Conservation (phyloP, 441 rosid species). For the Erodium moschatum region DNA sequence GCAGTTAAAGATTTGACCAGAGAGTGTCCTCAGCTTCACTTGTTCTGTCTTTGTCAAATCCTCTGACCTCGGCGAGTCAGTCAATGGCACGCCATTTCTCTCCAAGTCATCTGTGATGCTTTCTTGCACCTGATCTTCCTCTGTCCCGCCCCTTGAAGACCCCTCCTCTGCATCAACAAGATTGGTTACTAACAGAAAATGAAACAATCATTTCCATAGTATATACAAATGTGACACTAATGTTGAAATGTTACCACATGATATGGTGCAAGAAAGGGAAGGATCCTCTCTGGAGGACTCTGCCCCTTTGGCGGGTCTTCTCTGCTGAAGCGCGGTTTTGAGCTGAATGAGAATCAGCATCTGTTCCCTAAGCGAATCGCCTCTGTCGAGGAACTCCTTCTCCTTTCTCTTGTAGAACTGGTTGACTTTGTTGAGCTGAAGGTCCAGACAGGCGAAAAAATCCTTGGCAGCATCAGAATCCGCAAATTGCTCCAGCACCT, state of each 20-base stretch:
- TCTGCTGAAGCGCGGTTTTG: constrained; percentile 46
- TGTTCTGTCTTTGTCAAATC: too few species aligned
- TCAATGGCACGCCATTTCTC: constrained; percentile 21
- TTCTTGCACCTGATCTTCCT: constrained; percentile 50
- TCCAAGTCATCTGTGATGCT: constrained; percentile 35
- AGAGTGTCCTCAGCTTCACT: constrained; percentile 30
- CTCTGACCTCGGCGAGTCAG: background rate
- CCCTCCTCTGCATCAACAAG: constrained; percentile 47
- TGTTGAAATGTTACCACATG: constrained; percentile 25
- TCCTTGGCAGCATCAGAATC: constrained; percentile 67
- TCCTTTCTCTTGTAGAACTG: constrained; percentile 71
- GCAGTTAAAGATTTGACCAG: constrained; percentile 46
- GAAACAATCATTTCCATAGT: too few species aligned
- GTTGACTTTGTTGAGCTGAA: constrained; percentile 84
- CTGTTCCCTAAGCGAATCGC: constrained; percentile 72
- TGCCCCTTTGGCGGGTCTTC: constrained; percentile 40
- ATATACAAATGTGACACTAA: too few species aligned
- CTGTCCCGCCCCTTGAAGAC: constrained; percentile 46
- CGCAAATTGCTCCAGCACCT: constrained; percentile 63
- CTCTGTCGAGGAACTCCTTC: constrained; percentile 89
- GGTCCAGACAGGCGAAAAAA: constrained; percentile 65
- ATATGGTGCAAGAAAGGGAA: constrained; percentile 31
- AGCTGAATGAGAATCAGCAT: constrained; percentile 71
- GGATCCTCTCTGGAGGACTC: constrained; percentile 24
- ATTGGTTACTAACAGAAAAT: background rate